These are phyloP conservation scores for Chytriomyces confervae DNA, from an alignment of 192 early-diverging fungal species.

Conservation along the genomic window DNA sequence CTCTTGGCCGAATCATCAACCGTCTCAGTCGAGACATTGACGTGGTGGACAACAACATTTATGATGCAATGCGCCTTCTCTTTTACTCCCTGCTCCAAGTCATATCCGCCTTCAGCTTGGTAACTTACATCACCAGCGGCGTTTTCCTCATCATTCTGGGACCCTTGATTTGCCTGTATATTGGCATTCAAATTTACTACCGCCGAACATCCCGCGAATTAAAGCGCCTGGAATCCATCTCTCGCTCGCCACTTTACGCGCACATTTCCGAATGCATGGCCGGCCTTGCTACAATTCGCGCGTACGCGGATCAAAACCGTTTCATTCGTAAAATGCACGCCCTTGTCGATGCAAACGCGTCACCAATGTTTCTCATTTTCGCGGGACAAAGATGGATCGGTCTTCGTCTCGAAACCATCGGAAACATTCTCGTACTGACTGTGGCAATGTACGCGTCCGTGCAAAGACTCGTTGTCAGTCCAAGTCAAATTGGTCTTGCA, in stretches of 20 bases:
- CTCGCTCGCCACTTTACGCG: conserved; percentile 81
- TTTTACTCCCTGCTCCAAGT: conserved; percentile 59
- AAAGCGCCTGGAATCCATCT: conserved; percentile 84
- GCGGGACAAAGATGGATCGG: conserved; percentile 43
- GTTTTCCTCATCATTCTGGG: conserved; percentile 74
- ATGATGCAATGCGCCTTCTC: conserved; percentile 71
- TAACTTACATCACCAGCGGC: conserved; percentile 60
- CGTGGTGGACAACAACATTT: conserved; percentile 67
- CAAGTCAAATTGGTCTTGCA: not conserved
- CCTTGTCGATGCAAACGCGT: conserved; percentile 74
- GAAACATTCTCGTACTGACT: conserved; percentile 57
- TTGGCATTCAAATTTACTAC: conserved; percentile 74
- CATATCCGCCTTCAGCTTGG: conserved; percentile 65
- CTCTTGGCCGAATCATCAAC: conserved; percentile 77
- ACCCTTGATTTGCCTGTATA: conserved; percentile 76
- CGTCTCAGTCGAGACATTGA: conserved; percentile 73
- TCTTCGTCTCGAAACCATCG: conserved; percentile 42
- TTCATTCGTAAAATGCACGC: conserved; percentile 74
- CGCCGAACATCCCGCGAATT: conserved; percentile 81
- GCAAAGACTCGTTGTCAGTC: conserved; percentile 74
- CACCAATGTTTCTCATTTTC: conserved; percentile 56
- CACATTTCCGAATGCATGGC: conserved; percentile 70
- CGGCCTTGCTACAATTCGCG: conserved; percentile 88
- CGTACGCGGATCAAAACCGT: conserved; percentile 73
- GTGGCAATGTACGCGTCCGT: conserved; percentile 59